phyloP scores from a whole-genome alignment of 2,329 filamentous ascomycete species.

The Diplodia sapinea region DNA sequence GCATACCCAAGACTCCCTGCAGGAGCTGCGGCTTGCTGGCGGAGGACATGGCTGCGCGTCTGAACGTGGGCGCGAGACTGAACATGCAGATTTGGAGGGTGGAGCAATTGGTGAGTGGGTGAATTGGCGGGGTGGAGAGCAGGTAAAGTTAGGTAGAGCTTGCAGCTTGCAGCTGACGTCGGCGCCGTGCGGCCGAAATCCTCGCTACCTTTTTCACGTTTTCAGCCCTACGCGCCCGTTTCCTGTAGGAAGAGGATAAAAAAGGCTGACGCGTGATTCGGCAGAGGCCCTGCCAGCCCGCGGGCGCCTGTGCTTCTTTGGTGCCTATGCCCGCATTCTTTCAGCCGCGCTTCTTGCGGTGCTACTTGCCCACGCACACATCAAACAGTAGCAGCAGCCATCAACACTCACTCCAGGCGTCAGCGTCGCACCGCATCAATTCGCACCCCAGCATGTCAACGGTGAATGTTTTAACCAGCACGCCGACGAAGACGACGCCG shows the following conservation, averaged over 20 bases:
- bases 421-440: neutral
- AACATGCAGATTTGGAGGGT: neutral
- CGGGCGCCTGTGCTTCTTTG: constrained; percentile 7
- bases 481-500: constrained; percentile 31
- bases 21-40: constrained; percentile 20
- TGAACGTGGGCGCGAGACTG: constrained; percentile 3
- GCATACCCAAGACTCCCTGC: constrained; percentile 30
- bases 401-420: neutral
- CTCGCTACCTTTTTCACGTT: neutral
- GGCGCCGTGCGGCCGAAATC: constrained; percentile 14
- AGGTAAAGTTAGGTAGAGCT: neutral
- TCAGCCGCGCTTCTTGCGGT: neutral
- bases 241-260: neutral
- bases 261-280: neutral
- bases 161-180: constrained; percentile 16
- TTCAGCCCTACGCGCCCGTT: constrained; percentile 17
- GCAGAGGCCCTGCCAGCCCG: neutral
- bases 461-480: constrained; percentile 45
- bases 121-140: neutral
- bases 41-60: constrained; percentile 12
- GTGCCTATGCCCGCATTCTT: constrained; percentile 14
- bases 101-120: constrained; percentile 5
- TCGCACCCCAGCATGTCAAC: constrained; percentile 26
- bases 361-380: neutral
- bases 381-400: neutral